These are phyloP conservation scores for Boletus huronensis DNA, from an alignment of 768 basidiomycete species.

Conservation along the genomic window DNA sequence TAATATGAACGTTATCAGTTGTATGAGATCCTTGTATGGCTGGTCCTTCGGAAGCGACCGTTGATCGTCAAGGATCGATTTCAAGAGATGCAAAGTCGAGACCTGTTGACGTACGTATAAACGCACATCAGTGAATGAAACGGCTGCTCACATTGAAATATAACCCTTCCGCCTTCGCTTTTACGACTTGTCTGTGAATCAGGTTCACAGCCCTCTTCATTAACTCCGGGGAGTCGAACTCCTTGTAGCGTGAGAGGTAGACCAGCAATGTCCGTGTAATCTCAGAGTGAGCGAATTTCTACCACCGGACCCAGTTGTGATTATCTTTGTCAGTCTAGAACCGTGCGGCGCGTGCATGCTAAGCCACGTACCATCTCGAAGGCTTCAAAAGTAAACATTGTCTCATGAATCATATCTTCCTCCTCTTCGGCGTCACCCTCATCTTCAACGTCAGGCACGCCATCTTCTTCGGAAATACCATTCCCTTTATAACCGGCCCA, in stretches of 20 bases:
- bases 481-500: conserved; percentile 30
- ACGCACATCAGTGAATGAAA: background rate
- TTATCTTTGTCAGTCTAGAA: conserved; percentile 18
- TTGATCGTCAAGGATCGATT: conserved; percentile 78
- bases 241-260: conserved; percentile 81
- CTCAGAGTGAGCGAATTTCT: conserved; percentile 90
- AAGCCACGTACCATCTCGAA: conserved; percentile 72
- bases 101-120: conserved; percentile 52
- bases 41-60: conserved; percentile 74
- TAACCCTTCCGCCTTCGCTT: conserved; percentile 87
- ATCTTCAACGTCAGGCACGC: conserved; percentile 65
- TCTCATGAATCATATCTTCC: conserved; percentile 72
- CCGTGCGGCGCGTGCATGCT: conserved; percentile 15
- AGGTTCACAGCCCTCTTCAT: conserved; percentile 89
- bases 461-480: conserved; percentile 50
- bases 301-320: conserved; percentile 17
- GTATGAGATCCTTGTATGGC: conserved; percentile 77
- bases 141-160: conserved; percentile 79
- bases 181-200: conserved; percentile 88
- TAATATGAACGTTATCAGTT: conserved; percentile 81
- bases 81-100: conserved; percentile 86
- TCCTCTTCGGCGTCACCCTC: conserved; percentile 55
- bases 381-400: conserved; percentile 86
- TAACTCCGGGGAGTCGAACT: conserved; percentile 69
- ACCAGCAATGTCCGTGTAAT: conserved; percentile 80